phyloP scores from a whole-genome alignment of 78 protist genomes.

The Diacronema lutheri region DNA sequence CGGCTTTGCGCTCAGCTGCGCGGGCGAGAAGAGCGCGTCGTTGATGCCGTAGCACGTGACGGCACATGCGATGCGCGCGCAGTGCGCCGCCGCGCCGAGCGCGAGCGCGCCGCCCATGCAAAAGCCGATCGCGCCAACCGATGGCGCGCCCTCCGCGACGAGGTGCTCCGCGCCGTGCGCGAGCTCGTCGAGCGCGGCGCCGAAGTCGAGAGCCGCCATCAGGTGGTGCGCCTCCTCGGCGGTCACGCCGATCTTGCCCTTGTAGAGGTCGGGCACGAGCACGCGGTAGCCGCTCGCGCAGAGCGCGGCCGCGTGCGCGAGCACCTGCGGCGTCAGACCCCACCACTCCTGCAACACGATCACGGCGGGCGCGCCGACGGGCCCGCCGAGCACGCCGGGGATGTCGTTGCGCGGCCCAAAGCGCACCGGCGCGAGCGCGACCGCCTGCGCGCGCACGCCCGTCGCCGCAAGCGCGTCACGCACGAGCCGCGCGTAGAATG shows the following conservation, averaged over 20 bases:
- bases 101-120: slow-evolving; percentile 21
- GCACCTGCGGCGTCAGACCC: no score
- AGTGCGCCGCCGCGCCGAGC: neutral
- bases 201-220: neutral
- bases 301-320: no score
- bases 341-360: slow-evolving; percentile 10
- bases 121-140: neutral
- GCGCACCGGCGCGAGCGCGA: no score
- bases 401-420: neutral
- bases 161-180: neutral
- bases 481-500: no score
- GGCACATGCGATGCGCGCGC: neutral
- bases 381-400: neutral
- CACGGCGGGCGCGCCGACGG: neutral
- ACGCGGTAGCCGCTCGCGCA: neutral
- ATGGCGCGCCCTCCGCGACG: neutral
- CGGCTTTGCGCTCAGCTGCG: neutral
- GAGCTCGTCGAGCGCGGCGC: neutral
- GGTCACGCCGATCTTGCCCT: neutral
- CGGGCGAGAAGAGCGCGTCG: neutral
- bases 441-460: no score
- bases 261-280: neutral
- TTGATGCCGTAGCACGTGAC: neutral
- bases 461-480: no score
- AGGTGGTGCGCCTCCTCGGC: slow-evolving; percentile 6